phyloP scores from a whole-genome alignment of 257 asterid genomes.

The Eucommia ulmoides region DNA sequence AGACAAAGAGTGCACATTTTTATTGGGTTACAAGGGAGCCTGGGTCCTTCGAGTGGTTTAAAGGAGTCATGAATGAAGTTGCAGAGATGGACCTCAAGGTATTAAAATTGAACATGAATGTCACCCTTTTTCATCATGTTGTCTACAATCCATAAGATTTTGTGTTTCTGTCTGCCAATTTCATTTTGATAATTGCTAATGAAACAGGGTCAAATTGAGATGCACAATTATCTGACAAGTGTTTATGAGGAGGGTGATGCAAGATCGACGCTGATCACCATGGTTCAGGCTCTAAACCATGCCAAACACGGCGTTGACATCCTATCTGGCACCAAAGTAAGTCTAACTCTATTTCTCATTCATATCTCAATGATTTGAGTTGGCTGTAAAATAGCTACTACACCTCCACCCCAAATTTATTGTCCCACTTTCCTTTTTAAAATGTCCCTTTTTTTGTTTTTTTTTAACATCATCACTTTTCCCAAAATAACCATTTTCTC shows the following conservation, averaged over 20 bases:
- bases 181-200: not conserved
- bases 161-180: too few relatives aligned
- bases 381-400: too few relatives aligned
- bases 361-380: too few relatives aligned
- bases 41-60: constrained; percentile 94
- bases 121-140: too few relatives aligned
- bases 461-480: too few relatives aligned
- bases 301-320: constrained; percentile 94
- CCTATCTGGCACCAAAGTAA: constrained; percentile 90
- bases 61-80: constrained; percentile 85
- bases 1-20: constrained; percentile 57
- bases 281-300: constrained; percentile 94
- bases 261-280: constrained; percentile 84
- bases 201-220: constrained; percentile 81
- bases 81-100: constrained; percentile 93
- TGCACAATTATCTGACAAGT: constrained; percentile 89
- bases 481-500: too few relatives aligned
- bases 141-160: too few relatives aligned
- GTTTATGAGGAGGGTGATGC: constrained; percentile 97
- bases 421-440: too few relatives aligned
- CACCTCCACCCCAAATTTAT: too few relatives aligned
- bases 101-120: too few relatives aligned
- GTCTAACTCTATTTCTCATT: too few relatives aligned
- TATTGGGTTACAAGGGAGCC: constrained; percentile 96
- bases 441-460: too few relatives aligned